These are phyloP conservation scores for Saccharomyces hybrid DNA, from an alignment of 1,139 yeast species.

Conservation along the genomic window DNA sequence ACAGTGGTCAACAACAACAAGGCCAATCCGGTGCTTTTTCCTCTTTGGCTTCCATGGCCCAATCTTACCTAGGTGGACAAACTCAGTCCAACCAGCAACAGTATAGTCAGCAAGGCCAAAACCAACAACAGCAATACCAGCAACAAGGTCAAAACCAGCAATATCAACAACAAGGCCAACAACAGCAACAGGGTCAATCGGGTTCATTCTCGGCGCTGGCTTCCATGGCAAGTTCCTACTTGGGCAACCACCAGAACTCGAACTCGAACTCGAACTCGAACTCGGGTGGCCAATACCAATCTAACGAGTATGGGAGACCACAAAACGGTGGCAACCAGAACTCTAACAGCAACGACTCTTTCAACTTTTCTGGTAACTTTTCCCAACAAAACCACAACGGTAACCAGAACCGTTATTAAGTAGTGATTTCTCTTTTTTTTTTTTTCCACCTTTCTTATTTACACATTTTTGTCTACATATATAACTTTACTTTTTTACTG, in stretches of 20 bases:
- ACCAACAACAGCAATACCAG: conserved; percentile 1
- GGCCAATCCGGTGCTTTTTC: not conserved
- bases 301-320: not conserved
- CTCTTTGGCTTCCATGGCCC: conserved; percentile 1
- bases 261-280: not conserved
- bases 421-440: not conserved
- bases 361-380: conserved; percentile 3
- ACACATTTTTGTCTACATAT: not conserved
- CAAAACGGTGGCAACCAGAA: conserved; percentile 1
- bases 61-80: not conserved
- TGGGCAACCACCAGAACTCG: conserved; percentile 1
- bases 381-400: not conserved
- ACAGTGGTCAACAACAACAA: not conserved
- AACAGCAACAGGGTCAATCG: not conserved
- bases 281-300: not conserved
- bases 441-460: not conserved
- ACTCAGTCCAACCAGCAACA: not conserved
- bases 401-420: not conserved
- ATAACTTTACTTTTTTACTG: not conserved
- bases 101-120: not conserved
- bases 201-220: conserved; percentile 9
- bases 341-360: not conserved
- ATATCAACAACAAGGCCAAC: conserved; percentile 4
- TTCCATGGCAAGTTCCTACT: conserved; percentile 12
- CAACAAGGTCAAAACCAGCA: conserved; percentile 2